Percentiles rank a stretch among this genome's conserved stretches.
Evolutionary conservation across 2,329 filamentous ascomycete species (phyloP).

Genomic region (Pseudocercospora ulei): DNA sequence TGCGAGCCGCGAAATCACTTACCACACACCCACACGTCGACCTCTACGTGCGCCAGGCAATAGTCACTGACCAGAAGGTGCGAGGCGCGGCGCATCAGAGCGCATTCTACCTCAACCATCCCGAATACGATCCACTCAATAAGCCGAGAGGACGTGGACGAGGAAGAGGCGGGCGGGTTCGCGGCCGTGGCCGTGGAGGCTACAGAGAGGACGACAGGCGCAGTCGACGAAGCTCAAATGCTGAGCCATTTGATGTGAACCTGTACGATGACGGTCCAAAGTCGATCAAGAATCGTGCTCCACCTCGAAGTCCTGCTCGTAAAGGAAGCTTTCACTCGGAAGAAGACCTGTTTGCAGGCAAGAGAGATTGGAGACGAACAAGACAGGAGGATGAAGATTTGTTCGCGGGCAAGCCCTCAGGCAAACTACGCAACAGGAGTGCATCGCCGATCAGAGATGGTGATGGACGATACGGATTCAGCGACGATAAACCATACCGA

Average conservation of each 20-base stretch:
- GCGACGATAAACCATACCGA: constrained; percentile 43
- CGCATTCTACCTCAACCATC: constrained; percentile 84
- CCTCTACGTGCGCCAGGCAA: constrained; percentile 64
- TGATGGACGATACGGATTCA: constrained; percentile 43
- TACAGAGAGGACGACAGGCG: constrained; percentile 40
- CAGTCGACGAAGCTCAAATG: constrained; percentile 28
- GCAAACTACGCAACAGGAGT: constrained; percentile 49
- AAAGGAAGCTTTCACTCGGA: constrained; percentile 26
- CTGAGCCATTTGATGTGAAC: constrained; percentile 55
- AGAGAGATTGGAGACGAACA: constrained; percentile 12
- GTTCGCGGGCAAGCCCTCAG: constrained; percentile 31
- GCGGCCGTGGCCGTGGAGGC: constrained; percentile 52
- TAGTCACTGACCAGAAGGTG: constrained; percentile 68
- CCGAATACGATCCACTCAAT: constrained; percentile 75
- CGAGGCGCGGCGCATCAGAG: constrained; percentile 69
- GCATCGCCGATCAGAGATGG: constrained; percentile 48
- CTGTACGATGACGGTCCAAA: constrained; percentile 67
- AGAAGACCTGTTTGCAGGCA: constrained; percentile 16
- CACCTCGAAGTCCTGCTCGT: constrained; percentile 10
- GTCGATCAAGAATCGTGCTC: constrained; percentile 10
- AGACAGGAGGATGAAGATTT: constrained; percentile 29
- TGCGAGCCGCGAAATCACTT: constrained; percentile 55
- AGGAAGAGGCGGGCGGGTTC: constrained; percentile 18
- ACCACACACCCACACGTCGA: constrained; percentile 57
- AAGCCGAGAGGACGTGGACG: constrained; percentile 43